Percentiles rank a stretch among this genome's conserved stretches.
These are phyloP conservation scores for Saccharomycopsis vini DNA, from an alignment of 805 yeast species.

Conservation along the genomic window DNA sequence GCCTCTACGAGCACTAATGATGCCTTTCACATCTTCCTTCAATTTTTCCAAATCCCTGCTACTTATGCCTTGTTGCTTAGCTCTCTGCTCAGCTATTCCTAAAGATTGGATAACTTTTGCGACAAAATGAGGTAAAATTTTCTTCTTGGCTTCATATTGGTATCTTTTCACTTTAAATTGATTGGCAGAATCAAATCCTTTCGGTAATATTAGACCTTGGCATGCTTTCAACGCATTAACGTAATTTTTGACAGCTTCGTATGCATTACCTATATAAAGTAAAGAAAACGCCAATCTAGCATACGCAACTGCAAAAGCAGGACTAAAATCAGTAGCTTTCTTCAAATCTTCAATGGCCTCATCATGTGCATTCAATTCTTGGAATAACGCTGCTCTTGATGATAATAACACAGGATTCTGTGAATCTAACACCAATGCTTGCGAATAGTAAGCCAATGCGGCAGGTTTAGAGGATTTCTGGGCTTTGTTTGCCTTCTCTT, in stretches of 20 bases:
- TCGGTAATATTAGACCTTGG: conserved; percentile 17
- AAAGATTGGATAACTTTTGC: conserved; percentile 4
- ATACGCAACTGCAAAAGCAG: conserved; percentile 32
- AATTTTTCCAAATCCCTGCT: conserved; percentile 2
- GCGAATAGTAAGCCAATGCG: conserved; percentile 31
- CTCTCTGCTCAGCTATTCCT: conserved; percentile 14
- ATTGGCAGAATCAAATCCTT: background rate
- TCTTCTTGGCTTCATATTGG: conserved; percentile 4
- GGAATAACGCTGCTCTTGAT: conserved; percentile 34
- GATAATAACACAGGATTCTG: conserved; percentile 28
- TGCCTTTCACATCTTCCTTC: conserved; percentile 3
- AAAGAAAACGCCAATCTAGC: conserved; percentile 31
- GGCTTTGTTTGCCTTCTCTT: conserved; percentile 79
- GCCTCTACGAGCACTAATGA: background rate
- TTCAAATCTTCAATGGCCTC: conserved; percentile 31
- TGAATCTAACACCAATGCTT: conserved; percentile 29
- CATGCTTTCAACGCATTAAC: conserved; percentile 26
- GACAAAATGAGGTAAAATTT: conserved; percentile 13
- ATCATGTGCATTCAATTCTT: conserved; percentile 28
- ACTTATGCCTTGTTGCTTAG: conserved; percentile 16
- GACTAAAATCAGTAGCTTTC: conserved; percentile 26
- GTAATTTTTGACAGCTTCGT: conserved; percentile 30
- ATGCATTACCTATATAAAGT: conserved; percentile 30
- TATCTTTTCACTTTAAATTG: conserved; percentile 4
- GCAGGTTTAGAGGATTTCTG: conserved; percentile 60